phyloP scores from a whole-genome alignment of 352 stramenopile species.

The Pythium sp. region DNA sequence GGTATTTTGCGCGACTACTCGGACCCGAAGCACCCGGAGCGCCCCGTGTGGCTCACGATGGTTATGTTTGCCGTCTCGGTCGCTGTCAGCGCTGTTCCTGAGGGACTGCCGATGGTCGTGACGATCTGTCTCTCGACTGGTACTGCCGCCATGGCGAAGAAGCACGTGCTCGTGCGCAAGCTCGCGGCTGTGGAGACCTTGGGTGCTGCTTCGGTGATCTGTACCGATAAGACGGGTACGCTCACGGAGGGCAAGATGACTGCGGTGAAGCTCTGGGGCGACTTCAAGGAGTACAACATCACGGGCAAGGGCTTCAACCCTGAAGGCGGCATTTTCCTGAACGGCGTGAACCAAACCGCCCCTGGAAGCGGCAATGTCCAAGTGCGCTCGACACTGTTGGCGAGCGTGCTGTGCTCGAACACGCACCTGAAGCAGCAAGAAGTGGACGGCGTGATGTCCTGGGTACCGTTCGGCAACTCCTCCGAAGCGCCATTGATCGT shows the following conservation, averaged over 20 bases:
- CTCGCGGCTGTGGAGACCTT: conserved; percentile 83
- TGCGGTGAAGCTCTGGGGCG: conserved; percentile 70
- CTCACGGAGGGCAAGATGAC: conserved; percentile 90
- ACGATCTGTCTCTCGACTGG: conserved; percentile 76
- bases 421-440: conserved; percentile 66
- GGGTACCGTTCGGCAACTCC: conserved; percentile 65
- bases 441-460: conserved; percentile 40
- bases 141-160: conserved; percentile 71
- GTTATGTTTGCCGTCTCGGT: conserved; percentile 94
- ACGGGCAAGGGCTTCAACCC: conserved; percentile 63
- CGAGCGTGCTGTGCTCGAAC: conserved; percentile 73
- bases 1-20: conserved; percentile 58
- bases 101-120: conserved; percentile 80
- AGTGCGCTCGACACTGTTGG: conserved; percentile 56
- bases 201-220: conserved; percentile 91
- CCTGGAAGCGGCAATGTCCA: conserved; percentile 44
- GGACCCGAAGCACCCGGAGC: conserved; percentile 63
- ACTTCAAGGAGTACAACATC: conserved; percentile 67
- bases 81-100: conserved; percentile 67
- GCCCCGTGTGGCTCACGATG: conserved; percentile 89
- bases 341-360: conserved; percentile 38
- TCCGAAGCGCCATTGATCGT: conserved; percentile 75
- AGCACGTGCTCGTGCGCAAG: conserved; percentile 85
- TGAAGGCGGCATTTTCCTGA: conserved; percentile 47
- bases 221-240: conserved; percentile 94